Conservation (phyloP, 2,329 filamentous ascomycete genomes). For the Arthrobotrys musiformis region DNA sequence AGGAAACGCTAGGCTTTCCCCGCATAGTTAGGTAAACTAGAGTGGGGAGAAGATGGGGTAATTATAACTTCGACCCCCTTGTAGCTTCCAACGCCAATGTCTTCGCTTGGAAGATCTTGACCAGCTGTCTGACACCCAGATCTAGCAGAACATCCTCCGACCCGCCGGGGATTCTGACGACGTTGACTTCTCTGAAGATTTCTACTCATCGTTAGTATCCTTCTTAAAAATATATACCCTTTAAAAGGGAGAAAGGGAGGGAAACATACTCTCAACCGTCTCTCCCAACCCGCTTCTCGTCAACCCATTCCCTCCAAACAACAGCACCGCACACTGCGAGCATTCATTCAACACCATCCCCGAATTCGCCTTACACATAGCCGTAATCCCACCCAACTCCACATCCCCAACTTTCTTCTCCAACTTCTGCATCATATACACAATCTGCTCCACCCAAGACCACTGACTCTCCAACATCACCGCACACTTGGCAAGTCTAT, state of each 20-base stretch:
- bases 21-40: no score
- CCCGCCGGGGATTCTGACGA: conserved; percentile 73
- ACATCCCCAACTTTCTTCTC: conserved; percentile 70
- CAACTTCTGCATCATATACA: conserved; percentile 74
- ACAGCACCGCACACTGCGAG: conserved; percentile 73
- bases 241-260: conserved; percentile 7
- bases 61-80: conserved; percentile 43
- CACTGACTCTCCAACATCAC: conserved; percentile 75
- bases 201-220: conserved; percentile 62
- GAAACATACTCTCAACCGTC: conserved; percentile 73
- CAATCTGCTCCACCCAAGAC: conserved; percentile 78
- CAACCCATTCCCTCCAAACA: conserved; percentile 80
- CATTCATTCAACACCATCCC: conserved; percentile 78
- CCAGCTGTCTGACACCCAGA: conserved; percentile 74
- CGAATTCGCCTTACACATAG: conserved; percentile 76
- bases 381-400: conserved; percentile 77
- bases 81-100: conserved; percentile 67
- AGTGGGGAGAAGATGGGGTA: background rate
- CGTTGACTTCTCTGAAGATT: conserved; percentile 73
- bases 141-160: conserved; percentile 79
- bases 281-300: conserved; percentile 77
- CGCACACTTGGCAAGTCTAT: conserved; percentile 76
- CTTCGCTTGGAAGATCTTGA: conserved; percentile 74
- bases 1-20: no score
- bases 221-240: conserved; percentile 59